Evolutionary conservation across 2,329 filamentous ascomycete genomes (phyloP), one percentile per base, ranked within the genome.

Genomic region (Penicillium sp.): DNA sequence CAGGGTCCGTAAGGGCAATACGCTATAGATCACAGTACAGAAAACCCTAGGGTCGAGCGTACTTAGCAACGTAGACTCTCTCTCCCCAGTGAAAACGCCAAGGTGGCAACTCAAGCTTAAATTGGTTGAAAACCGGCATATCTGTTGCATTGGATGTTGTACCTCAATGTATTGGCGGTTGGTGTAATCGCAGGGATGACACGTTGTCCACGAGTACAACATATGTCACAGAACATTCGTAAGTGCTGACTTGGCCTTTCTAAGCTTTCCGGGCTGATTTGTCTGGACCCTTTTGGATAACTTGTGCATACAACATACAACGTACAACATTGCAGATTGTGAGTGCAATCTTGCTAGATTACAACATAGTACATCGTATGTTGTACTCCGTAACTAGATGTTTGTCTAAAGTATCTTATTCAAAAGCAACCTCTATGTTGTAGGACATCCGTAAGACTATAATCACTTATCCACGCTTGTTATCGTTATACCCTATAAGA

Each of bases 81-180:
- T 49, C 34, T 1, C 13, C 13, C 23, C 46, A 16, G 36, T 59
- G 57, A 60, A 51, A 51, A 54, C 29, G 59, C 59, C 59, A 63
- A 63, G 59, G 9, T 57, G 26, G 29, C 16, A 16, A 43, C 40
- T 57, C 45, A 47, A 58, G 57, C 57, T 61, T 61, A 58, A 59
- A 47, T 23, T 32, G 23, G 13, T 27, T 27, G 10, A 10, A 16
- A 34, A 26, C 29, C 29, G n/a, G 27, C 27, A 42, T 42, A 14
- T 45, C 43, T 43, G 9, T 44, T 29, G 45, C 13, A 23, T 23
- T 23, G 23, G 3, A 23, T 23, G 23, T 23, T 23, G 23, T 23
- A 23, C 23, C 3, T 23, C 23, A 40, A 27, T 26, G 29, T 51
- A 14, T 19, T 30, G 36, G 7, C 8, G n/a, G 30, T 44, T 30